Base-by-base conservation (phyloP, 306 rosid genomes). In the cucumber (Cucumis sativus) region DNA sequence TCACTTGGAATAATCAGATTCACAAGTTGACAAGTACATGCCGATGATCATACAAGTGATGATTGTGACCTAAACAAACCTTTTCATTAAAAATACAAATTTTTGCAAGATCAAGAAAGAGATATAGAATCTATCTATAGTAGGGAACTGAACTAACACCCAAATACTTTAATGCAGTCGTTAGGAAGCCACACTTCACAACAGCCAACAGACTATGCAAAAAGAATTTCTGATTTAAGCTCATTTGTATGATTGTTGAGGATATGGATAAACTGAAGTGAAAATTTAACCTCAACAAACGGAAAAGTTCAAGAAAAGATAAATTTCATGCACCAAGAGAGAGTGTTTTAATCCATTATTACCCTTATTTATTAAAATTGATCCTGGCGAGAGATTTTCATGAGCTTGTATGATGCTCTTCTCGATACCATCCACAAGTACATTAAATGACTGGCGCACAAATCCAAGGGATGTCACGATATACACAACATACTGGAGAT, bases 391-490 rank as follows among this genome's bases (percentile, higher is more conserved):
- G 60, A 94, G 93, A 88, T 94, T 94, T 77, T 94, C 93, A 74
- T 94, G 98, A 74, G 98, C 97, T 82, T 86, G 86, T 70, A 88
- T 71, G 76, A 94, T 88, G 82, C 97, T 82, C 80, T 88, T 88
- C 94, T 88, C 97, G 56, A 94, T 91, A 11, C 98, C 98, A 81
- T 94, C 92, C 81, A 94, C 97, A 62, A 94, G 81, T 15, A 80
- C 89, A 60, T 94, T 92, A 79, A 94, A 94, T 21, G 98, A 94
- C 81, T 91, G 96, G 18, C 77, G 94, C 78, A 94, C 98, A 81
- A 94, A 94, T 85, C 98, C 98, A 39, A 91, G 88, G 43, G 98
- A 94, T 12, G 98, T 94, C 62, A 94, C 84, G 79, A 94, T 81
- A 80, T 93, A 94, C 25, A 90, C 84, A 80, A 91, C 82, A 83